phyloP scores from a whole-genome alignment of 192 early-diverging fungal species.

The Gamsiella multidivaricata region DNA sequence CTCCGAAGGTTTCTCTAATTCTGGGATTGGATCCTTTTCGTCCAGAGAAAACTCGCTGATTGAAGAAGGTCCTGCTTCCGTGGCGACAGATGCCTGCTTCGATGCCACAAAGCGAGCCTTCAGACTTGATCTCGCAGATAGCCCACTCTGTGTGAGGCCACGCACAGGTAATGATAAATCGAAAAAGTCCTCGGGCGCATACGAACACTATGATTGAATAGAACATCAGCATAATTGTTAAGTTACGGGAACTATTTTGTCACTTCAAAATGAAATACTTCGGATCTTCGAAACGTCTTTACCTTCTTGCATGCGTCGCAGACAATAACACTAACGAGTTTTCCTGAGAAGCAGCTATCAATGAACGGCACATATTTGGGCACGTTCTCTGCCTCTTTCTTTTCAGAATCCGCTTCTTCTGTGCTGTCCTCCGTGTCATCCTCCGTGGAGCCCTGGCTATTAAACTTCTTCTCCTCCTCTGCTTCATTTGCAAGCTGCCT shows the following conservation, averaged over 20 bases:
- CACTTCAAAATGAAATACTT: background rate
- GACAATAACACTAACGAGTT: slow-evolving; percentile 74
- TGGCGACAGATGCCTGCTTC: background rate
- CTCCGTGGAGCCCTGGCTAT: background rate
- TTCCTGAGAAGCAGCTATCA: slow-evolving; percentile 75
- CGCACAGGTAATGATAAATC: slow-evolving; percentile 69
- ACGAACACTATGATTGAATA: slow-evolving; percentile 51
- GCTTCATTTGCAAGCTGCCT: slow-evolving; percentile 25
- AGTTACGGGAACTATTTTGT: too few relatives aligned
- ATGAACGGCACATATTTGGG: slow-evolving; percentile 61
- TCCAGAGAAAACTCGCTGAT: background rate
- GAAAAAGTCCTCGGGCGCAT: slow-evolving; percentile 71
- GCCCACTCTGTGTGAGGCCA: slow-evolving; percentile 14
- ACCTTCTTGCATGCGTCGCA: slow-evolving; percentile 72
- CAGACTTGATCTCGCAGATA: background rate
- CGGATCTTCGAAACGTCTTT: background rate
- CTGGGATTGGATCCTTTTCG: slow-evolving; percentile 9
- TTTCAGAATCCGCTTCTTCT: background rate
- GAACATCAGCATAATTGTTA: background rate
- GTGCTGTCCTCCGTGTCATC: background rate
- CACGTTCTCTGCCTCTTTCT: background rate
- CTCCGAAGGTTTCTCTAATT: slow-evolving; percentile 22
- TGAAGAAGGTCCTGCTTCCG: background rate
- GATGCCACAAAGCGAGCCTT: slow-evolving; percentile 27
- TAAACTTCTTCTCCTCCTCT: background rate